Percentiles rank a stretch among this genome's conserved stretches.
Conservation (phyloP, 1,284 basidiomycete species). For the Malassezia yamatoensis region DNA sequence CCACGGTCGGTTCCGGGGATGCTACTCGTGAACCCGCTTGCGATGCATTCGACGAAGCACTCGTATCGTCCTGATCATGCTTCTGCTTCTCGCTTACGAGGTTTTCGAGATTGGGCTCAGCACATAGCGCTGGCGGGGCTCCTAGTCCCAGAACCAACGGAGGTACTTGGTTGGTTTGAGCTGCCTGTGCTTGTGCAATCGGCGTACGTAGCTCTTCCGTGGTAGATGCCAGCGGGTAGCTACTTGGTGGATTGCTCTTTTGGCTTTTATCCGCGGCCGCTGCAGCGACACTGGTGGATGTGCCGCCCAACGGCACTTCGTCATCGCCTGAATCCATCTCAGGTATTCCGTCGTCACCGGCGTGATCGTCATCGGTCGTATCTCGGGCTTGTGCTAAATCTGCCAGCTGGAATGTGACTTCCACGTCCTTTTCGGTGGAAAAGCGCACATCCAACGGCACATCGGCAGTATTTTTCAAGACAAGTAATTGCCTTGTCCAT, state of each 20-base stretch:
- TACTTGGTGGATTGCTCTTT: too few species aligned
- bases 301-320: constrained; percentile 19
- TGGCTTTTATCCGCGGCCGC: not conserved
- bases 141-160: not conserved
- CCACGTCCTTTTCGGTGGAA: constrained; percentile 48
- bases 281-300: constrained; percentile 16
- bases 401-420: constrained; percentile 51
- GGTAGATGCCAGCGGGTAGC: not conserved
- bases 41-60: constrained; percentile 32
- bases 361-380: constrained; percentile 24
- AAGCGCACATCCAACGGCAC: constrained; percentile 51
- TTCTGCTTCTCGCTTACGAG: too few species aligned
- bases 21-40: constrained; percentile 40
- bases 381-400: constrained; percentile 36
- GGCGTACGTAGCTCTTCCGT: not conserved
- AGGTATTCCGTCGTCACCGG: constrained; percentile 18
- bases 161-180: not conserved
- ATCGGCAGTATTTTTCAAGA: constrained; percentile 51
- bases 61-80: not conserved
- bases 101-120: not conserved
- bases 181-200: not conserved
- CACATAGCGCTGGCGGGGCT: not conserved
- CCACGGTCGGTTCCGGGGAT: constrained; percentile 21
- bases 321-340: constrained; percentile 17
- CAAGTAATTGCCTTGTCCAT: constrained; percentile 51